These are phyloP conservation scores for Pseudoscleropodium purum DNA, from an alignment of 225 moss, liverwort and hornwort species.

Conservation along the genomic window DNA sequence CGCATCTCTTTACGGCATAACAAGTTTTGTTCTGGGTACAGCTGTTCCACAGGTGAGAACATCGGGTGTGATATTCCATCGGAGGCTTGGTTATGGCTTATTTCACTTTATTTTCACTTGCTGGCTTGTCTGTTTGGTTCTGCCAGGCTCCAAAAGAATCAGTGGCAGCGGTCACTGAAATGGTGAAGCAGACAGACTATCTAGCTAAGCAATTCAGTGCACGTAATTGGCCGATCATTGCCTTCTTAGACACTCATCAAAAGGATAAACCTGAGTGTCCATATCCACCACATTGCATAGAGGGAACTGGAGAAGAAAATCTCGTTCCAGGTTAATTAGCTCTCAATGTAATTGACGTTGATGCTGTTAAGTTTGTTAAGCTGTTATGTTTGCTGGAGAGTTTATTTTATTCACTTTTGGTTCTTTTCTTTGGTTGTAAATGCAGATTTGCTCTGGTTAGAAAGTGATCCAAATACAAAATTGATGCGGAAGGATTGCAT, in stretches of 20 bases:
- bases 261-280: conserved; percentile 50
- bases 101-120: neutral
- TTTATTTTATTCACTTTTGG: no score
- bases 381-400: neutral
- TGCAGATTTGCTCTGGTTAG: conserved; percentile 65
- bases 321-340: conserved; percentile 41
- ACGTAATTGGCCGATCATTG: conserved; percentile 58
- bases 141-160: conserved; percentile 44
- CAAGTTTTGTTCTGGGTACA: neutral
- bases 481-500: conserved; percentile 79
- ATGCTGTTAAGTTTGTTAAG: neutral
- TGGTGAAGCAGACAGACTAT: conserved; percentile 47
- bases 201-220: conserved; percentile 50
- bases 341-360: neutral
- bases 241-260: conserved; percentile 60
- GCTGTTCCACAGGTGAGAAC: neutral
- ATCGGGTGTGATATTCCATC: no score
- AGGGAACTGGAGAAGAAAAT: no score
- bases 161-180: conserved; percentile 21
- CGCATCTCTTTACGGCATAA: neutral
- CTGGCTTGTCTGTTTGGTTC: neutral
- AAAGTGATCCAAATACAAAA: conserved; percentile 39
- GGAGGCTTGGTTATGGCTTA: neutral
- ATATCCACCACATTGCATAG: conserved; percentile 61
- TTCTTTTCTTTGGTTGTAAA: neutral